A percentile compares a stretch with the other conserved stretches of the same genome.
Evolutionary conservation across 1,284 basidiomycete species (phyloP).

Genomic region (Meira nashicola): DNA sequence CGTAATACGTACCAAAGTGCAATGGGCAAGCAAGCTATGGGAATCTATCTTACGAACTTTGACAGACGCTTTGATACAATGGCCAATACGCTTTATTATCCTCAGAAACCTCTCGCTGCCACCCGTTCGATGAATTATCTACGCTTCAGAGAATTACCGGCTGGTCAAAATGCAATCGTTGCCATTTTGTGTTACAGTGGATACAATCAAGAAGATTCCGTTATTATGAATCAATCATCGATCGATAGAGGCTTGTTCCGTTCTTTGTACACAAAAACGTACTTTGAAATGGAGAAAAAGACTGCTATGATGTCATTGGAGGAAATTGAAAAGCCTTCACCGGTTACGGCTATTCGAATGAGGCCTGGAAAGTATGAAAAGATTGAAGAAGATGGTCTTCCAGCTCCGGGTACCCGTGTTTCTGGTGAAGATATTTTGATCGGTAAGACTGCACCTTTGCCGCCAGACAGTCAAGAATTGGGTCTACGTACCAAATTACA

Average conservation of each 20-base stretch:
- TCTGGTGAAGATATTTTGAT: conserved; percentile 98
- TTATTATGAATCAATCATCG: conserved; percentile 99
- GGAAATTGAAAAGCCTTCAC: conserved; percentile 93
- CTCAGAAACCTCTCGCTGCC: conserved; percentile 95
- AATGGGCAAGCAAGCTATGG: conserved; percentile 99
- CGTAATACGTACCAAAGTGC: conserved; percentile 98
- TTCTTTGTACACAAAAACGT: conserved; percentile 96
- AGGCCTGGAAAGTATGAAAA: conserved; percentile 99
- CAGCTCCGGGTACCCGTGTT: conserved; percentile 91
- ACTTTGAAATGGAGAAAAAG: conserved; percentile 96
- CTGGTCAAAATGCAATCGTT: conserved; percentile 96
- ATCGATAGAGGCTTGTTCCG: conserved; percentile 97
- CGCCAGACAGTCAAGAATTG: conserved; percentile 91
- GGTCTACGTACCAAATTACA: conserved; percentile 89
- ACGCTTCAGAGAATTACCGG: conserved; percentile 93
- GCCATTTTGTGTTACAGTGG: conserved; percentile 98
- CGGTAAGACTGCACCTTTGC: conserved; percentile 95
- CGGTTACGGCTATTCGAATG: conserved; percentile 88
- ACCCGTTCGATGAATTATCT: conserved; percentile 98
- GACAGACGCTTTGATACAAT: conserved; percentile 65
- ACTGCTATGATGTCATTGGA: conserved; percentile 75
- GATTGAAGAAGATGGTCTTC: conserved; percentile 89
- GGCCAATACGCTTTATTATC: conserved; percentile 91
- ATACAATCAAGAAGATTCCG: conserved; percentile 99
- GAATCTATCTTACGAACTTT: conserved; percentile 95